Conservation (phyloP, 2,329 filamentous ascomycete species). For the Penicillium sp. region DNA sequence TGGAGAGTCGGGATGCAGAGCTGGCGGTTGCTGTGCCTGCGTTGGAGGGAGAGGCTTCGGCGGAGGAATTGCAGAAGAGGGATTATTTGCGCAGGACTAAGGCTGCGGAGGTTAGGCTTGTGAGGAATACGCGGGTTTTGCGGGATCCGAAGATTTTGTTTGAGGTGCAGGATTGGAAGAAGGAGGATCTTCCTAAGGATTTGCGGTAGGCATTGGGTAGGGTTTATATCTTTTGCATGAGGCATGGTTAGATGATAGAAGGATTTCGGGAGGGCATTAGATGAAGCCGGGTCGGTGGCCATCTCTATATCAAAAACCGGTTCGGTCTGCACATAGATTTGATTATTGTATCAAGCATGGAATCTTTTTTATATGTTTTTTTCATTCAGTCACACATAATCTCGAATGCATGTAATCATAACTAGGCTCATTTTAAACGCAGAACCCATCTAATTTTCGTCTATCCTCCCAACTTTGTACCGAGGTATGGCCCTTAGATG, state of each 20-base stretch:
- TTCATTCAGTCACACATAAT: not conserved
- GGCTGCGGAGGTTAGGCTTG: constrained; percentile 83
- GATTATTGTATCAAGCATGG: constrained; percentile 6
- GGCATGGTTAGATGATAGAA: constrained; percentile 1
- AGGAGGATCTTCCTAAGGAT: constrained; percentile 28
- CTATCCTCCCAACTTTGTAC: not conserved
- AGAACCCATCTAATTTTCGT: not conserved
- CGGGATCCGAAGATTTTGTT: constrained; percentile 65
- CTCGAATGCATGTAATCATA: constrained; percentile 2
- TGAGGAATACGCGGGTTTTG: constrained; percentile 70
- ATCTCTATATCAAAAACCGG: not conserved
- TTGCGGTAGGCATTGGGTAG: constrained; percentile 17
- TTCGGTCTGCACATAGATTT: constrained; percentile 15
- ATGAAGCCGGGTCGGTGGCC: not conserved
- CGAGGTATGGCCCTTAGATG: constrained; percentile 14
- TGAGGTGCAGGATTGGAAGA: constrained; percentile 50
- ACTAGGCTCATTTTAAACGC: not conserved
- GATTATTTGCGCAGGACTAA: constrained; percentile 71
- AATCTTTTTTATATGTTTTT: not conserved
- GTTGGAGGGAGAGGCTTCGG: constrained; percentile 35
- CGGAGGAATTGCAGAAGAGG: constrained; percentile 54
- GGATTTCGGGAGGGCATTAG: not conserved
- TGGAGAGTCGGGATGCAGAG: constrained; percentile 64
- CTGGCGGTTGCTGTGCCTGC: constrained; percentile 47
- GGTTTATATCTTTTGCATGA: constrained; percentile 1